Conservation (phyloP, 1,284 basidiomycete species). For the Inonotus obliquus region DNA sequence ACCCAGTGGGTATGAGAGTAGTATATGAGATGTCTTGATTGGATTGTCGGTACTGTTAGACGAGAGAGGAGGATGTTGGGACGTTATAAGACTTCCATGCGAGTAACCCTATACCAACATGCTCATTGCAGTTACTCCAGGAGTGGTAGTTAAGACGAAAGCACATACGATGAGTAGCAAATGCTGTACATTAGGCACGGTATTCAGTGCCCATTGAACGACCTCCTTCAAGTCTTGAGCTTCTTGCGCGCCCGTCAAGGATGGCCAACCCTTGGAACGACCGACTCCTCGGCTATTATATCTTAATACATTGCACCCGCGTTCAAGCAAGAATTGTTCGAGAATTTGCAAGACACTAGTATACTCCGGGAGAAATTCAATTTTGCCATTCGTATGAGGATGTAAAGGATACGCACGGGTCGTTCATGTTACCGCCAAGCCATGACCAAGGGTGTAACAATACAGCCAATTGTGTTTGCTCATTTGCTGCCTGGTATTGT, state of each 20-base stretch:
- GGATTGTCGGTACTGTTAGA: slow-evolving; percentile 31
- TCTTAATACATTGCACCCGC: slow-evolving; percentile 53
- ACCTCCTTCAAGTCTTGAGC: slow-evolving; percentile 60
- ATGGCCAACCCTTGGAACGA: slow-evolving; percentile 60
- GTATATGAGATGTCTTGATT: slow-evolving; percentile 51
- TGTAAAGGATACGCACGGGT: slow-evolving; percentile 49
- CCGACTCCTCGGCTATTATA: slow-evolving; percentile 79
- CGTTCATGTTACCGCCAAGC: slow-evolving; percentile 68
- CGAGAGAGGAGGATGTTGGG: slow-evolving; percentile 49
- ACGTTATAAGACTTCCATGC: slow-evolving; percentile 68
- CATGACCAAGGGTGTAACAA: slow-evolving; percentile 77
- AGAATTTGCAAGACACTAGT: slow-evolving; percentile 32
- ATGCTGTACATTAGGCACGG: slow-evolving; percentile 39
- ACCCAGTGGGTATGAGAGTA: slow-evolving; percentile 75
- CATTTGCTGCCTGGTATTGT: not conserved
- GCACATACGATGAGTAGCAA: slow-evolving; percentile 50
- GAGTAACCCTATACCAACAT: slow-evolving; percentile 63
- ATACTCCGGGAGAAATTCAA: slow-evolving; percentile 23
- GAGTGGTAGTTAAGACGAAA: slow-evolving; percentile 7
- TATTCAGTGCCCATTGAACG: slow-evolving; percentile 49
- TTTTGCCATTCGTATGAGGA: not conserved
- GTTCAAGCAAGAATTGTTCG: slow-evolving; percentile 35
- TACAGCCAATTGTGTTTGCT: slow-evolving; percentile 39
- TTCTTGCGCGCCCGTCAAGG: slow-evolving; percentile 65
- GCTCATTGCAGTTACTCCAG: slow-evolving; percentile 7